phyloP scores from a whole-genome alignment of 202 grass and related monocot genomes.

The Carex sylvatica region DNA sequence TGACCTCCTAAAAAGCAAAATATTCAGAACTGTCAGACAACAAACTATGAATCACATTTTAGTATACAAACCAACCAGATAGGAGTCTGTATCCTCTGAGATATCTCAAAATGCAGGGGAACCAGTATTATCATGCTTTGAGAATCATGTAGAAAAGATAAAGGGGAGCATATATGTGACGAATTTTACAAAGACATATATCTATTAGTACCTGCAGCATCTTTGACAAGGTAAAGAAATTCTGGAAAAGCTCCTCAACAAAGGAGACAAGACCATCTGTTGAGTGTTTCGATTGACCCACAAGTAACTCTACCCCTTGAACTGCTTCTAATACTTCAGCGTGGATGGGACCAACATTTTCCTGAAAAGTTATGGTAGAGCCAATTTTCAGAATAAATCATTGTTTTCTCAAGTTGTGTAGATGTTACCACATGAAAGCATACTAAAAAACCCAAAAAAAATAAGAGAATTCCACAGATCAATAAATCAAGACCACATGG shows the following conservation, averaged over 20 bases:
- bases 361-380: slow-evolving; percentile 37
- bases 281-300: slow-evolving; percentile 49
- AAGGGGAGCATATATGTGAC: slow-evolving; percentile 28
- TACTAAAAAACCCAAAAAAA: slow-evolving; percentile 19
- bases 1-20: slow-evolving; percentile 58
- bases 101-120: too few species aligned
- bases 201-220: slow-evolving; percentile 34
- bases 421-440: slow-evolving; percentile 25
- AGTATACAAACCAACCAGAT: slow-evolving; percentile 13
- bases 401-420: neutral
- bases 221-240: slow-evolving; percentile 42
- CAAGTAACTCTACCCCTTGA: slow-evolving; percentile 37
- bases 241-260: slow-evolving; percentile 49
- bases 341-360: slow-evolving; percentile 26
- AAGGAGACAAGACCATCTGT: slow-evolving; percentile 59
- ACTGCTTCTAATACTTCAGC: slow-evolving; percentile 36
- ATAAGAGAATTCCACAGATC: slow-evolving; percentile 25
- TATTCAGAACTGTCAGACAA: slow-evolving; percentile 12
- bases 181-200: slow-evolving; percentile 12
- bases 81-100: neutral
- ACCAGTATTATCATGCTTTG: too few species aligned
- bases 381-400: neutral
- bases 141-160: too few species aligned
- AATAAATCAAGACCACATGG: slow-evolving; percentile 12
- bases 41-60: slow-evolving; percentile 3